Evolutionary conservation across 2,329 filamentous ascomycete species (phyloP).

Genomic region (Phaeosphaeria sp.): DNA sequence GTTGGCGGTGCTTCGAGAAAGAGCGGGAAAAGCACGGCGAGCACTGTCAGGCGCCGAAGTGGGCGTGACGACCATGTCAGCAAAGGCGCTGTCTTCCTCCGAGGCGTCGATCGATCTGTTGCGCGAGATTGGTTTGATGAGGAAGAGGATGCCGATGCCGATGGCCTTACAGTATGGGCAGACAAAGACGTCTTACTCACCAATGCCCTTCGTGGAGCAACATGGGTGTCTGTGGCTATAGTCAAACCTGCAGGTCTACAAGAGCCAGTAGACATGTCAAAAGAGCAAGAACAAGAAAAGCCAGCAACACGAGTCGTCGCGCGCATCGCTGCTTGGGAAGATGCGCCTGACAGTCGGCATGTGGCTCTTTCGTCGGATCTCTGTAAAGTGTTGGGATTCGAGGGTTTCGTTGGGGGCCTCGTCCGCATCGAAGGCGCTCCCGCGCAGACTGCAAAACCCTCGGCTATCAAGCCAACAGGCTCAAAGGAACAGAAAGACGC

Average conservation of each 20-base stretch:
- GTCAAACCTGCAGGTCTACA: constrained; percentile 81
- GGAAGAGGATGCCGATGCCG: constrained; percentile 55
- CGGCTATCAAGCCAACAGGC: constrained; percentile 49
- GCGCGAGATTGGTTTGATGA: constrained; percentile 81
- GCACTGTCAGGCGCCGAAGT: constrained; percentile 69
- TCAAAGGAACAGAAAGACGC: constrained; percentile 52
- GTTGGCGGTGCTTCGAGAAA: constrained; percentile 80
- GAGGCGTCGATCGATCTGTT: constrained; percentile 75
- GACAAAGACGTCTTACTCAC: constrained; percentile 77
- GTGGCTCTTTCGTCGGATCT: constrained; percentile 79
- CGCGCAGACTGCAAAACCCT: constrained; percentile 70
- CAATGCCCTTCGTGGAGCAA: constrained; percentile 76
- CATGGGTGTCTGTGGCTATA: constrained; percentile 84
- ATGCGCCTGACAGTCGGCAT: constrained; percentile 82
- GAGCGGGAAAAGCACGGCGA: constrained; percentile 76
- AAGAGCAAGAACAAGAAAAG: constrained; percentile 66
- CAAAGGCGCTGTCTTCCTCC: constrained; percentile 73
- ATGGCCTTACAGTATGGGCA: constrained; percentile 79
- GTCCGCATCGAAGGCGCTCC: constrained; percentile 87
- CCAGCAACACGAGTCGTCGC: constrained; percentile 76
- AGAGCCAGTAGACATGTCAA: constrained; percentile 73
- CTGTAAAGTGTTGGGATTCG: constrained; percentile 74
- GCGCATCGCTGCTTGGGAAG: constrained; percentile 78
- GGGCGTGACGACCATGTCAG: constrained; percentile 69
- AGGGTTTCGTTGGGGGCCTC: constrained; percentile 81